A percentile compares a stretch with the other conserved stretches of the same genome.
These are phyloP conservation scores for Globisporangium spiculum DNA, from an alignment of 352 stramenopile species.

Conservation along the genomic window DNA sequence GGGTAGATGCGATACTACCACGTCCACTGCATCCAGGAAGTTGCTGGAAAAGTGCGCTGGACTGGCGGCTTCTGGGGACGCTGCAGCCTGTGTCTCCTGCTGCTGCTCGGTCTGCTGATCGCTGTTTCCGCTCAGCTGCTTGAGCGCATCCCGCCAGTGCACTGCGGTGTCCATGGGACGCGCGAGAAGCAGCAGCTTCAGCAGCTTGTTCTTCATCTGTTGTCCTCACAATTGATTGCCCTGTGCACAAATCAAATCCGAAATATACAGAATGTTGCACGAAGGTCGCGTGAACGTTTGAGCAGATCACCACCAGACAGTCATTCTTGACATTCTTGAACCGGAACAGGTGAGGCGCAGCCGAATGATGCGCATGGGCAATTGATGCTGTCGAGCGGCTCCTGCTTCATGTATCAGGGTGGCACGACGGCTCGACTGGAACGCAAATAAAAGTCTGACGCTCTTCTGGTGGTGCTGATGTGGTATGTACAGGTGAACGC, in stretches of 20 bases:
- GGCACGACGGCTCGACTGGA: not conserved
- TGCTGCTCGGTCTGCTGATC: conserved; percentile 1
- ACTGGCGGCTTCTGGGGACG: not conserved
- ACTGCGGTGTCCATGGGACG: conserved; percentile 24
- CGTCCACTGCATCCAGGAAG: conserved; percentile 25
- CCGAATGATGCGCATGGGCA: not conserved
- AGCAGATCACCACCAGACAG: conserved; percentile 6
- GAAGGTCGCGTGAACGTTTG: conserved; percentile 16
- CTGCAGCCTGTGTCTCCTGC: not conserved
- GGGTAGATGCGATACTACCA: conserved; percentile 40
- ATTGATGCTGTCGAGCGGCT: not conserved
- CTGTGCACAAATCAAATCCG: not conserved
- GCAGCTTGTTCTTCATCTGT: conserved; percentile 15
- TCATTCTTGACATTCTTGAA: conserved; percentile 1
- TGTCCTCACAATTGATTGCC: not conserved
- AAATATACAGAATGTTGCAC: conserved; percentile 8
- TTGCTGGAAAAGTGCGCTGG: not conserved
- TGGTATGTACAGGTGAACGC: not conserved
- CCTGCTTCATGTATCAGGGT: not conserved
- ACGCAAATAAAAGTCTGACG: not conserved
- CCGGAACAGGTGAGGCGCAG: not conserved
- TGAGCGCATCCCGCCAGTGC: conserved; percentile 22
- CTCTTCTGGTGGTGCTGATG: not conserved
- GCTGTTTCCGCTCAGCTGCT: not conserved
- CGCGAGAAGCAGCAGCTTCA: conserved; percentile 27